Evolutionary conservation across 495 filamentous ascomycete species (phyloP).

Genomic region (Letharia columbiana): DNA sequence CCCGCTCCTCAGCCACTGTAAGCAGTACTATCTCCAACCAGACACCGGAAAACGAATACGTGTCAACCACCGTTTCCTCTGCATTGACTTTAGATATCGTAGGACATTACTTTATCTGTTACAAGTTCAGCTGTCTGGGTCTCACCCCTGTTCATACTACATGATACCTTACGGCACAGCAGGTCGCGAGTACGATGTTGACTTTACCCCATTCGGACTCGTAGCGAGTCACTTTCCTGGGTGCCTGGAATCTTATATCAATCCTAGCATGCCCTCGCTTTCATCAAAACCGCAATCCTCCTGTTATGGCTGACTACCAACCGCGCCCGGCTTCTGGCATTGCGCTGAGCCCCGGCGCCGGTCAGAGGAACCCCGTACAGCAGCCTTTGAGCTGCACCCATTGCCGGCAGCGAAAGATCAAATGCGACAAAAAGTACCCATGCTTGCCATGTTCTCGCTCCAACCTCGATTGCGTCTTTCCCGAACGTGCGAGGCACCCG

Average conservation of each 20-base stretch:
- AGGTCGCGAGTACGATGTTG: not conserved
- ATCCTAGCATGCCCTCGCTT: not conserved
- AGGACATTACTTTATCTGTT: too few species aligned
- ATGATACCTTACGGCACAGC: not conserved
- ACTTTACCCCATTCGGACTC: not conserved
- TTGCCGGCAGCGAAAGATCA: slow-evolving; percentile 55
- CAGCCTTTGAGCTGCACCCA: slow-evolving; percentile 46
- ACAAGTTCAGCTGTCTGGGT: not conserved
- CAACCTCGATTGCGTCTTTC: slow-evolving; percentile 49
- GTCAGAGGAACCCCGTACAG: slow-evolving; percentile 5
- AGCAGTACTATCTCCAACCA: too few species aligned
- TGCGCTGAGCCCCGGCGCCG: not conserved
- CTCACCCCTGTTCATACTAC: not conserved
- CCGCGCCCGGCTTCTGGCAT: not conserved
- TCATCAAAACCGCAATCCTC: not conserved
- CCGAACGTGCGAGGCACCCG: slow-evolving; percentile 25
- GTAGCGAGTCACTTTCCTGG: not conserved
- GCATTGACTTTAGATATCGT: not conserved
- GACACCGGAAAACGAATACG: not conserved
- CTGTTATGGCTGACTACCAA: slow-evolving; percentile 3
- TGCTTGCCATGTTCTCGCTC: slow-evolving; percentile 59
- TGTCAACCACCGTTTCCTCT: not conserved
- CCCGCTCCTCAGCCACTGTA: not conserved
- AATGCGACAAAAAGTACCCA: slow-evolving; percentile 58
- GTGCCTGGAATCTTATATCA: slow-evolving; percentile 3